phyloP scores from a whole-genome alignment of 345 rosid species.

The Dipteronia sinensis region DNA sequence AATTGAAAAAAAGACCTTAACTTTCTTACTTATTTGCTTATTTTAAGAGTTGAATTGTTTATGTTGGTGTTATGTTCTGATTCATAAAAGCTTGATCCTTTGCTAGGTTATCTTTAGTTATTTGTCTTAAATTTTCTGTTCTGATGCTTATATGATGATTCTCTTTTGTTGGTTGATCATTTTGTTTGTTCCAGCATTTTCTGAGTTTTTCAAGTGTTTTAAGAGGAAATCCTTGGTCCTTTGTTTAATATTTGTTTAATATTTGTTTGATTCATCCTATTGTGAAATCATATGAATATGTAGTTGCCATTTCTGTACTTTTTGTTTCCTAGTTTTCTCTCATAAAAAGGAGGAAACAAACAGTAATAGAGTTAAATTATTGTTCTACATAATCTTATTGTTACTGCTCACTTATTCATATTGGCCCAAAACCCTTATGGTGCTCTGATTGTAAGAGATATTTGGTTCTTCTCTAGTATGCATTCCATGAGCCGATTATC shows the following conservation, averaged over 20 bases:
- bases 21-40: background rate
- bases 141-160: background rate
- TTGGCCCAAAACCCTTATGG: background rate
- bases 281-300: background rate
- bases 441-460: background rate
- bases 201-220: background rate
- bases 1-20: background rate
- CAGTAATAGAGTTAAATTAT: background rate
- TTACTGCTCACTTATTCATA: background rate
- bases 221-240: background rate
- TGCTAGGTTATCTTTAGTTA: background rate
- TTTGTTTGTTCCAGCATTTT: background rate
- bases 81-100: background rate
- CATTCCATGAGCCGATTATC: background rate
- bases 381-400: background rate
- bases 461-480: background rate
- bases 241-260: background rate
- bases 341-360: background rate
- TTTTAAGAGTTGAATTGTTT: background rate
- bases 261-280: background rate
- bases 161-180: background rate
- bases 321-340: constrained; percentile 10
- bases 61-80: background rate
- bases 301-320: background rate
- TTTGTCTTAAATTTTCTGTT: background rate